Percentiles rank a stretch among this genome's conserved stretches.
Conservation (phyloP, 352 stramenopile genomes). For the Globisporangium takayamanum region DNA sequence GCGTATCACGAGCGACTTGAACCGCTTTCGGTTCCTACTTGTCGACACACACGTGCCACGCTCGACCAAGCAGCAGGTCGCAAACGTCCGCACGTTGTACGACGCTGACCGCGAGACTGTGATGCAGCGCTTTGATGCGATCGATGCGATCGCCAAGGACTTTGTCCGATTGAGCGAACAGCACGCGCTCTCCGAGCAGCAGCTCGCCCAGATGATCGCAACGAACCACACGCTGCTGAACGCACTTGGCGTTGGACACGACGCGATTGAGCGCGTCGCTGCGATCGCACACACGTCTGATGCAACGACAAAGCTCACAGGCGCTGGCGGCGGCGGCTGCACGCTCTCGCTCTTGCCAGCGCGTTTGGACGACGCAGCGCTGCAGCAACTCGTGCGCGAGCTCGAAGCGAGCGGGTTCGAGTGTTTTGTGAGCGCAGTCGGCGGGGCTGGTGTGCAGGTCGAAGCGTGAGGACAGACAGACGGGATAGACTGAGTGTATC, state of each 20-base stretch:
- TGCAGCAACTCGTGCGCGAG: constrained; percentile 38
- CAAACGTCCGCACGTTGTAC: constrained; percentile 57
- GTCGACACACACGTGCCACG: constrained; percentile 89
- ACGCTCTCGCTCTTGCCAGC: constrained; percentile 75
- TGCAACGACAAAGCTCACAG: constrained; percentile 87
- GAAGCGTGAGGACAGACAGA: neutral
- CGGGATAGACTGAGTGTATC: neutral
- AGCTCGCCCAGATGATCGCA: constrained; percentile 43
- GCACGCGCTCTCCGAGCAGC: constrained; percentile 30
- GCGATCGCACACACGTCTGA: constrained; percentile 16
- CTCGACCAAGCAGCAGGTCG: constrained; percentile 83
- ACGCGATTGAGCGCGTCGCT: constrained; percentile 49
- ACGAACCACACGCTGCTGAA: constrained; percentile 78
- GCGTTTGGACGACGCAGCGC: constrained; percentile 27
- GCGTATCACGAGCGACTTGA: constrained; percentile 40
- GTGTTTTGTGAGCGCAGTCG: constrained; percentile 53
- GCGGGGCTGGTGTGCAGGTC: constrained; percentile 37
- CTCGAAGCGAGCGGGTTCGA: constrained; percentile 44
- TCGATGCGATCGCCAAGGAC: constrained; percentile 62
- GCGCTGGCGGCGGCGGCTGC: constrained; percentile 84
- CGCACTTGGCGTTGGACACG: constrained; percentile 77
- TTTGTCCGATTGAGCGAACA: constrained; percentile 45
- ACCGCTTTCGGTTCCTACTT: constrained; percentile 80
- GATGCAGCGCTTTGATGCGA: constrained; percentile 63
- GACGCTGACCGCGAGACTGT: constrained; percentile 38